Base-by-base conservation (phyloP, 2,329 filamentous ascomycete genomes). In the Parafenestella ontariensis region DNA sequence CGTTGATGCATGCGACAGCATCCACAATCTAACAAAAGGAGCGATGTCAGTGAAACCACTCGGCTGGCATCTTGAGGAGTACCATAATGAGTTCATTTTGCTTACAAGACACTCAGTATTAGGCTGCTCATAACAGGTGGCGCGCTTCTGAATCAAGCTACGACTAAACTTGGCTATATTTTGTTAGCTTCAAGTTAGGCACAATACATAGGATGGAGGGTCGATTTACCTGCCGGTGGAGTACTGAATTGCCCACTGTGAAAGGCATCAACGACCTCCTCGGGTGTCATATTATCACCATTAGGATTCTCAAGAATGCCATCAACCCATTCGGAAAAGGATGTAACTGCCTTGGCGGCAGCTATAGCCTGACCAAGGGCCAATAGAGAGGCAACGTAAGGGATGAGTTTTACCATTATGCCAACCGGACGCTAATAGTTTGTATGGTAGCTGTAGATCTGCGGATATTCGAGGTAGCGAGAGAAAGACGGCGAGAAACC, bases 281-380 rank as follows among this genome's bases (percentile, higher is more conserved):
- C 50, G 26, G 55, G 55, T 42, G 55, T 54, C 55, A 58, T 58
- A 34, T 58, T 54, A 20, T 58, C 55, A 24, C 55, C 55, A 54
- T 51, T 39, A 18, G 55, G 50, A 26, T 58, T 46, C 37, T 50
- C 43, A 39, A 58, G 31, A 5, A 58, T 58, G n/a, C 55, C 55
- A 45, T 58, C 55, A 46, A 58, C 55, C 55, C 55, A 58, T 47
- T 58, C 55, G 15, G 55, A 52, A 49, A 54, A 58, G 42, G 55
- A 58, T 33, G 46, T 48, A 10, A 58, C 51, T 48, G 55, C 51
- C 44, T 58, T 58, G 24, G 55, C 51, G 17, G 55, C 47, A 48
- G 29, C 33, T 42, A 52, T 44, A 43, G 55, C 51, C 39, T 58
- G 55, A 28, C 55, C 40, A 37, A 58, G 47, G 39, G 55, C 51